Evolutionary conservation across 2,329 filamentous ascomycete species (phyloP), one percentile per base, ranked within the genome.

Genomic region (Dryadomyces quercivorus): DNA sequence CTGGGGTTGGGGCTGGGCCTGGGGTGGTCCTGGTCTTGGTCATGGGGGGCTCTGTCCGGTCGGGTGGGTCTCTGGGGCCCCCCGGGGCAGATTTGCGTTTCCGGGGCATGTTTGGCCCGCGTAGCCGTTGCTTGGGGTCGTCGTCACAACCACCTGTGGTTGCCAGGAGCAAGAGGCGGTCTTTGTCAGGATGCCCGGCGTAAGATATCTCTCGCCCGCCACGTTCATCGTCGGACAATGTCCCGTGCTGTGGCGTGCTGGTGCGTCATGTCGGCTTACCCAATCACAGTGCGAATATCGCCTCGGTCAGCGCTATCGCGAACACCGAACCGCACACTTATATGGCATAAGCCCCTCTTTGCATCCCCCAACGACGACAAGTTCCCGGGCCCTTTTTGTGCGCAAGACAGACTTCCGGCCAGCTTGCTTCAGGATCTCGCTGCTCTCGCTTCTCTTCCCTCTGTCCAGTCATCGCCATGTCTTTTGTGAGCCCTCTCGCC

Each of bases 401-500:
- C 48, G 34, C 18, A 34, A 34, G 15, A 50, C 20, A 16, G 36
- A 22, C 34, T 31, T 34, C 47, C 48, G 36, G 18, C 13, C 26
- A 8, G 2, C 21, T 12, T 3, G 20, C 51, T 16, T 42, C 9
- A 42, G 20, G 1, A 2, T 20, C 22, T 6, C 12, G 22, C 9
- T 12, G 8, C 13, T 18, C 22, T 3, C n/a, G n/a, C 9, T 38
- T 46, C 26, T 34, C 42, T n/a, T n/a, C n/a, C n/a, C 26, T 42
- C 8, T 16, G 15, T 2, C 7, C 13, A 15, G 12, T 18, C 10
- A 20, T 22, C 45, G 54, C 45, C 26, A 59, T 59, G 57, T 20
- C 54, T 22, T 54, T 57, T 38, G 46, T 56, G 1, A 55, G 44
- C 21, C 40, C 57, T 8, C 36, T 59, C 40, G 44, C 50, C 1